Evolutionary conservation across 2,329 filamentous ascomycete species (phyloP).

Genomic region (Phaeosphaeriaceae sp.): DNA sequence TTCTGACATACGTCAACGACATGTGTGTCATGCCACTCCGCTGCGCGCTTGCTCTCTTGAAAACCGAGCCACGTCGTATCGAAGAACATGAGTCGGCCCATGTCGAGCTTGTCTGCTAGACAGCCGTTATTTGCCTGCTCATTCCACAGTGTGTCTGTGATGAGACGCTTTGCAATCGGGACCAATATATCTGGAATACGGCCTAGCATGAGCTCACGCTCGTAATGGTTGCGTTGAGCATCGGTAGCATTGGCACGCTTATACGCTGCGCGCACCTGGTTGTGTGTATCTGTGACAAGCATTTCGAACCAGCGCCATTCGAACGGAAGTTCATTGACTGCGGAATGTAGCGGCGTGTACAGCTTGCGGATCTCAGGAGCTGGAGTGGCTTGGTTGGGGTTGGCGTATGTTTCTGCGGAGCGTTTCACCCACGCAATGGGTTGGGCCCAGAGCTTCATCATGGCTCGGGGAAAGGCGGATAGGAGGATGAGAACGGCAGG

Average conservation of each 20-base stretch:
- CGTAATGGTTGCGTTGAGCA: slow-evolving; percentile 55
- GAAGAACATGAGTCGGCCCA: slow-evolving; percentile 73
- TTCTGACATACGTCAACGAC: slow-evolving; percentile 66
- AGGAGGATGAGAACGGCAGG: slow-evolving; percentile 42
- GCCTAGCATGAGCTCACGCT: slow-evolving; percentile 62
- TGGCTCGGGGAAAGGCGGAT: slow-evolving; percentile 43
- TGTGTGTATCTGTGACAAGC: slow-evolving; percentile 66
- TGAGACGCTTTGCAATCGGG: slow-evolving; percentile 55
- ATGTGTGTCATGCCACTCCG: slow-evolving; percentile 67
- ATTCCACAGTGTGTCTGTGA: slow-evolving; percentile 48
- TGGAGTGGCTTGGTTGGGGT: slow-evolving; percentile 48
- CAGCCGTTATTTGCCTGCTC: slow-evolving; percentile 48
- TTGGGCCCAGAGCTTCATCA: slow-evolving; percentile 46
- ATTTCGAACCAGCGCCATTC: slow-evolving; percentile 55
- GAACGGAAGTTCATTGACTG: slow-evolving; percentile 50
- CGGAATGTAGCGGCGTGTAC: slow-evolving; percentile 48
- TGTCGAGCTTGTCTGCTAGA: slow-evolving; percentile 67
- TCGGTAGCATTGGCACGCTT: slow-evolving; percentile 54
- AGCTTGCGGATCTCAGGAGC: slow-evolving; percentile 53
- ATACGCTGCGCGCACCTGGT: slow-evolving; percentile 67
- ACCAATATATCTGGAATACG: slow-evolving; percentile 60
- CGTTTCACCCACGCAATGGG: slow-evolving; percentile 42
- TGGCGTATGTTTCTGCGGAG: slow-evolving; percentile 34
- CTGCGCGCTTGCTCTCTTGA: slow-evolving; percentile 63
- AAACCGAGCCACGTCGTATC: slow-evolving; percentile 75